Base-by-base conservation (phyloP, 1,284 basidiomycete species). In the Pisolithus thermaeus region DNA sequence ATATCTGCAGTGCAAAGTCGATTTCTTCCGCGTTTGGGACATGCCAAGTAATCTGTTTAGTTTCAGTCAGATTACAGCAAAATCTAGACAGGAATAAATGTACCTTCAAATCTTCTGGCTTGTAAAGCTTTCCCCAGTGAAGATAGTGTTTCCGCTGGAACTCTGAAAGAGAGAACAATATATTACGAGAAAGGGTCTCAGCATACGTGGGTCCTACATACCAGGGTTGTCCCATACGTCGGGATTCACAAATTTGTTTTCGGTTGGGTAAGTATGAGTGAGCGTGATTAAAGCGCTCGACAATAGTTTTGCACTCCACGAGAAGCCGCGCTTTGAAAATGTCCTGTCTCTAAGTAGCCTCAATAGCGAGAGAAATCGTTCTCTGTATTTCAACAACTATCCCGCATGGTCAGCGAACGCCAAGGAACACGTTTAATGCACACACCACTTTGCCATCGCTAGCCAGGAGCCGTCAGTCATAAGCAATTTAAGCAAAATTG, bases 291-390 rank as follows among this genome's bases (percentile, higher is more conserved):
- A 69, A 14, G 93, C 73, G 47, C 91, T 83, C 41, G 87, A 84
- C 46, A 97, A 76, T 47, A 98, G 72, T 46, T 87, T 81, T 3
- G 90, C 91, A 2, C 87, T 84, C 52, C 89, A 84, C 25, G 82
- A 84, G 69, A 92, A 99, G 16, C 92, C 92, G 54, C 94, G 83
- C 71, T 99, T 96, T 57, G 85, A 89, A 71, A 89, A 87, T 36
- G 92, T 90, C 61, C 83, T 84, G 42, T 90, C 84, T 32, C 89
- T 75, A 39, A 97, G 78, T 47, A 88, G 70, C 2, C 72, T 69
- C 32, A 97, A 63, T 6, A 98, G 73, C 14, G 78, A 75, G 22
- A 97, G 64, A 42, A 97, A 74, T 30, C 84, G 75, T 7, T 78
- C 69, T 64, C 82, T 87, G 68, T 92, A 78, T 55, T 79, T 76